Evolutionary conservation across 2,329 filamentous ascomycete genomes (phyloP), one percentile per base, ranked within the genome.

Genomic region (Phialophora tarda): DNA sequence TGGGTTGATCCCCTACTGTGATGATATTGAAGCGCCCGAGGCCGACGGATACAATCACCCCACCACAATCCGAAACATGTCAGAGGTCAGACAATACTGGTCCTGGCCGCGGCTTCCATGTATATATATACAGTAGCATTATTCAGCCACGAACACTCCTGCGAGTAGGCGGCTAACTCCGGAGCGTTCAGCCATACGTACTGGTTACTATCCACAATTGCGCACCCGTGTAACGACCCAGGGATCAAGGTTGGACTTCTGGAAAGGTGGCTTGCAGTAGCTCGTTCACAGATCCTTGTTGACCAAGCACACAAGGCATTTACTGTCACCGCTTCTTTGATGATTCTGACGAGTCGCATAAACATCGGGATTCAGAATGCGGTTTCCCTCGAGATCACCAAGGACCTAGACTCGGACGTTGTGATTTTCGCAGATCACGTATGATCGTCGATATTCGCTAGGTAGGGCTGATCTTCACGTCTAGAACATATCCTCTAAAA

Each of bases 191-290:
- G 24, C 21, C 24, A 24, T 4, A 4, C 26, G 26, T 26, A 10
- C 21, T n/a, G 48, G 48, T 11, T 55, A n/a, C n/a, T n/a, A 55
- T 34, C 53, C 53, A 55, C 53, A 55, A 28, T 34, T 28, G 12
- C 17, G 26, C 14, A 55, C 12, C 53, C 59, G 59, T 61, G 59
- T 53, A 61, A 61, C 59, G 30, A 6, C 8, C 59, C 59, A 51
- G 48, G 60, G 66, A 62, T 63, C 60, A 62, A 55, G 51, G 55
- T 53, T 61, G 63, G 32, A 30, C 32, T 54, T 61, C 34, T 58
- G 54, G 51, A 56, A 44, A 62, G 47, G 64, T 65, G 58, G 67
- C 62, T 64, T 65, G 67, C 67, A 69, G 64, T 69, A 69, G 67
- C 56, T 64, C 24, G 58, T 54, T 41, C 54, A 62, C 54, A 60